Base-by-base conservation (phyloP, 352 stramenopile genomes). In the Blastocystis sp. region DNA sequence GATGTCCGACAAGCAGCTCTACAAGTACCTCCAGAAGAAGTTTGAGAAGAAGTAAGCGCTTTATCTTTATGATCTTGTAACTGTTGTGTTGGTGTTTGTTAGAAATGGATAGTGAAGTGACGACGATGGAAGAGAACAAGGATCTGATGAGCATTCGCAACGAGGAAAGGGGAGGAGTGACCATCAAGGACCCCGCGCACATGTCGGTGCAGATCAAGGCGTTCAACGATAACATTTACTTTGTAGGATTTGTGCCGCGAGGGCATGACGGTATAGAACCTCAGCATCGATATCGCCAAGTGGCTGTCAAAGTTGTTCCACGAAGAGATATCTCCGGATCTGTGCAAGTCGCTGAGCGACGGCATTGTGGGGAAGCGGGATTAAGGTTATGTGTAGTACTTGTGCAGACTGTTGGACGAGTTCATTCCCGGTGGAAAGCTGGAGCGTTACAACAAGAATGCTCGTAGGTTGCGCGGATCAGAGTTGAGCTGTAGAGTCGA, bases 1-100 rank as follows among this genome's bases (percentile, higher is more conserved):
- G n/a, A 85, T 85, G 74, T 71, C 74, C n/a, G 74, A 85, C 29
- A 85, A 85, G 29, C 59, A 85, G 37, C 50, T 85, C 33, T 71
- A 71, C 29, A 85, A 85, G 37, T 85, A 85, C 29, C 62, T 85
- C 10, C 24, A 62, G 19, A 85, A 85, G 74, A 85, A 78, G 67
- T 78, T 78, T 39, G 67, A 78, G 67, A 78, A 78, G 67, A 78
- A 78, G 67, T 78, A 78, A 78, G 67, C 35, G 45, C 45, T 6
- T 16, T 55, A 55, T 55, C 45, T 16, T 6, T 55, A 55, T n/a
- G n/a, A 55, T 55, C 45, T 16, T 55, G 45, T 55, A 55, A 55
- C 45, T 55, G 45, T 55, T 55, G 45, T 55, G 45, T 19, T 55
- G 9, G 6, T 19, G 45, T 55, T 55, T 55, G 45, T 55, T 55